These are phyloP conservation scores for Ceratobasidium sp. DNA, from an alignment of 1,284 basidiomycete genomes.

Conservation along the genomic window DNA sequence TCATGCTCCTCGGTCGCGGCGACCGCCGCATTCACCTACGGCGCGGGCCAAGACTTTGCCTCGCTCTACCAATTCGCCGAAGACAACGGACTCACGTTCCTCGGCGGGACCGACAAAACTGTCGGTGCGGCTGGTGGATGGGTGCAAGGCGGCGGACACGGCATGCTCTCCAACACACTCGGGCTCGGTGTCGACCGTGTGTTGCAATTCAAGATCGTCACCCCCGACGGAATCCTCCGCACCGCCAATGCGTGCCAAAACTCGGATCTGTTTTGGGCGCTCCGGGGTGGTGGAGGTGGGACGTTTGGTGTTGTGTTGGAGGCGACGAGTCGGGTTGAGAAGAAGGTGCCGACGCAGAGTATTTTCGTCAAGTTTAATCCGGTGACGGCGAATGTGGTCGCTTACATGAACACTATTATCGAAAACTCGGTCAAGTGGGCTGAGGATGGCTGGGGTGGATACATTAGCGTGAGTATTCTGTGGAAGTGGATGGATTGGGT, in stretches of 20 bases:
- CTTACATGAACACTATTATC: conserved; percentile 28
- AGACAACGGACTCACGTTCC: conserved; percentile 39
- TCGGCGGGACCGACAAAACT: conserved; percentile 49
- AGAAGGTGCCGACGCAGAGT: conserved; percentile 29
- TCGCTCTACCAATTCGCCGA: conserved; percentile 40
- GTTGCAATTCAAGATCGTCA: conserved; percentile 38
- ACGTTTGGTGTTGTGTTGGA: conserved; percentile 38
- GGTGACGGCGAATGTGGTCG: conserved; percentile 19
- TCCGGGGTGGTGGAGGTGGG: conserved; percentile 50
- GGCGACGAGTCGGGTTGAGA: conserved; percentile 37
- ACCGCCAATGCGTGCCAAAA: conserved; percentile 53
- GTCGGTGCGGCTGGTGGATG: conserved; percentile 62
- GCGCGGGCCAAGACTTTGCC: conserved; percentile 30
- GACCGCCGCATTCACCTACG: conserved; percentile 33
- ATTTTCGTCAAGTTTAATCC: conserved; percentile 37
- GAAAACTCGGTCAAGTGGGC: conserved; percentile 35
- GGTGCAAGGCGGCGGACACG: conserved; percentile 32
- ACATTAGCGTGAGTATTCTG: conserved; percentile 22
- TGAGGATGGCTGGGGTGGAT: conserved; percentile 40
- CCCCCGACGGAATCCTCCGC: conserved; percentile 40
- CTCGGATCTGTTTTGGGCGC: conserved; percentile 56
- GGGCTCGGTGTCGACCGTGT: conserved; percentile 39
- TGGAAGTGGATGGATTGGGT: neutral
- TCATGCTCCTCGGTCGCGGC: conserved; percentile 32
- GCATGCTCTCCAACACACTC: conserved; percentile 32